A percentile compares a stretch with the other conserved stretches of the same genome.
Conservation (phyloP, 768 basidiomycete species). For the Kwoniella dendrophila region DNA sequence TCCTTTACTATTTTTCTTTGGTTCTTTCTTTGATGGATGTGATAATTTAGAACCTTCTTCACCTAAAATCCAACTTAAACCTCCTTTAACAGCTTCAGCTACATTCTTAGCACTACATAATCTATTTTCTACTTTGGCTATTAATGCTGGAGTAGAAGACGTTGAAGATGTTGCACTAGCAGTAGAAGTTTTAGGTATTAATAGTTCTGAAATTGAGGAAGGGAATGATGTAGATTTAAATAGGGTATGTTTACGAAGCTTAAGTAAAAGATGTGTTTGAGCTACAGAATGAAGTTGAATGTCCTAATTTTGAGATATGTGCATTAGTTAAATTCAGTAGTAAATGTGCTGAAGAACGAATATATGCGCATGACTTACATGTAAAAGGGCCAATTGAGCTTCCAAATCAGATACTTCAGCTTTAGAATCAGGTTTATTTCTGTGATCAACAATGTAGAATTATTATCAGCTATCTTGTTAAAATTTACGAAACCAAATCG, state of each 20-base stretch:
- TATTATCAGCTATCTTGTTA: background rate
- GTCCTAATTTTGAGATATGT: conserved; percentile 57
- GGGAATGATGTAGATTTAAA: conserved; percentile 56
- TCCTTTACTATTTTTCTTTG: too few relatives aligned
- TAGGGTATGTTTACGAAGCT: conserved; percentile 71
- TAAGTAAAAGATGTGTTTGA: conserved; percentile 68
- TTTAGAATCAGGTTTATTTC: conserved; percentile 42
- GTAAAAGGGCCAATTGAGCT: conserved; percentile 65
- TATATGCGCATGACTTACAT: conserved; percentile 60
- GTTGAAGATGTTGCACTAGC: conserved; percentile 20
- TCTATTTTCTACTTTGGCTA: conserved; percentile 69
- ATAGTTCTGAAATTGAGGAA: conserved; percentile 9
- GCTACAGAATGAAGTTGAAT: conserved; percentile 66
- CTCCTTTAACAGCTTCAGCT: conserved; percentile 63
- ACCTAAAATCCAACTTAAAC: conserved; percentile 61
- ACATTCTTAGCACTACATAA: conserved; percentile 77
- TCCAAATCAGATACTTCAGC: conserved; percentile 62
- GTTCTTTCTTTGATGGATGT: conserved; percentile 28
- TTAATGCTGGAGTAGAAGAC: conserved; percentile 23
- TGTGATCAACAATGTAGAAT: conserved; percentile 6
- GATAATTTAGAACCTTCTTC: conserved; percentile 45
- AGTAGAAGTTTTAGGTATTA: conserved; percentile 5
- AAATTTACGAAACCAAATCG: background rate
- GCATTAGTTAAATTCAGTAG: too few relatives aligned
- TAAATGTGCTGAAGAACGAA: too few relatives aligned